Base-by-base conservation (phyloP, 371 early-diverging fungal species). In the Rhizomucor miehei region DNA sequence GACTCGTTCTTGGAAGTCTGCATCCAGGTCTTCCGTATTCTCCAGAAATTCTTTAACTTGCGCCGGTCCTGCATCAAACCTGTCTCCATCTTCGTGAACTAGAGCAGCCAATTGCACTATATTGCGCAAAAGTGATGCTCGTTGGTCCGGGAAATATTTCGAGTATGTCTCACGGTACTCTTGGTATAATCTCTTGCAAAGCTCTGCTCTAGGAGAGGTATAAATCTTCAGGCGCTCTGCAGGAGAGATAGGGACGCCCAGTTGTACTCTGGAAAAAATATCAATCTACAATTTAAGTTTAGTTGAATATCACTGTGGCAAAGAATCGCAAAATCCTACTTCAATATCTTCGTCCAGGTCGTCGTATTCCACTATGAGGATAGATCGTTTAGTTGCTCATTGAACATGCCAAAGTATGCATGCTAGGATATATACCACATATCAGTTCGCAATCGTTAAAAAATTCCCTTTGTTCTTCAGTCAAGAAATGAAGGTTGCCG, bases 201-300 rank as follows among this genome's bases (percentile, higher is more conserved):
- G 21, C 10, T 51, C 51, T 4, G 64, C 56, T 2, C 48, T 48
- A 2, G 48, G 56, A 9, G 75, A 53, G 14, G 51, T 52, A 11
- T 65, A 49, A 5, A 71, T 71, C 34, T 54, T 59, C 12, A 74
- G 21, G 25, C 58, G 62, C 44, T 74, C 75, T 0, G 71, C 66
- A 6, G 49, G 13, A 6, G 69, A 71, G 9, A 68, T 54, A 0
- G 69, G 51, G 0, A 64, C 62, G 38, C 71, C 75, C 9, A 67
- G 46, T 49, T 74, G 75, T 4, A 74, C 67, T 29, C 71, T 38
- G 8, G 64, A 53, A 25, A 74, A 74, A 10, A 74, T 60, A 25
- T 74, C 69, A 29, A 55, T 56, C 71, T 73, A 62, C 17, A n/a
- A 54, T 41, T 36, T 8, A 47, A 10, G 19, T 57, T 41, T 19